These are phyloP conservation scores for Globisporangium abappressorium DNA, from an alignment of 352 stramenopile species.

Conservation along the genomic window DNA sequence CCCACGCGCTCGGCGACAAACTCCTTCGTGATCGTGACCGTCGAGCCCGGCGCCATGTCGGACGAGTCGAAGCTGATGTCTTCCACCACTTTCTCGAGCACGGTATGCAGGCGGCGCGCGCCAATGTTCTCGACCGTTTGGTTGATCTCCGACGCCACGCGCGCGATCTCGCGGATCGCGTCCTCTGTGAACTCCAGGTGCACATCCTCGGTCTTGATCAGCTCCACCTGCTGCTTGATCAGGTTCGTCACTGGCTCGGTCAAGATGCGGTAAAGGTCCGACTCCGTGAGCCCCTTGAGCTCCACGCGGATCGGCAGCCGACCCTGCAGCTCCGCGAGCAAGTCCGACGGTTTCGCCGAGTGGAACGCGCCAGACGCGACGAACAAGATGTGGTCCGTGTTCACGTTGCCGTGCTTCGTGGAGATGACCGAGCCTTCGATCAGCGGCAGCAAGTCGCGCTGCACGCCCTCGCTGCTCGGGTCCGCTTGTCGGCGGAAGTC, in stretches of 20 bases:
- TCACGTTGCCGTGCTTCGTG: slow-evolving; percentile 99
- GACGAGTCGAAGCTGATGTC: slow-evolving; percentile 98
- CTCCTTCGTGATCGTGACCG: slow-evolving; percentile 92
- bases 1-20: slow-evolving; percentile 93
- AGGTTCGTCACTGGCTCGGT: slow-evolving; percentile 99
- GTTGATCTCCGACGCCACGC: slow-evolving; percentile 94
- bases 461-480: slow-evolving; percentile 97
- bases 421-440: slow-evolving; percentile 98
- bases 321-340: slow-evolving; percentile 98
- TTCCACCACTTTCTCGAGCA: slow-evolving; percentile 98
- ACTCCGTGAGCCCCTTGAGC: slow-evolving; percentile 97
- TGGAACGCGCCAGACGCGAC: slow-evolving; percentile 98
- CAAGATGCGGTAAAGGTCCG: slow-evolving; percentile 98
- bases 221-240: slow-evolving; percentile 96
- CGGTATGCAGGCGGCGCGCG: slow-evolving; percentile 96
- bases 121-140: slow-evolving; percentile 99
- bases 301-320: slow-evolving; percentile 98
- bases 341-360: slow-evolving; percentile 96
- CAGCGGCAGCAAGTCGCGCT: slow-evolving; percentile 97
- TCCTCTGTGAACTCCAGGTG: slow-evolving; percentile 96
- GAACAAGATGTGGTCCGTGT: slow-evolving; percentile 99
- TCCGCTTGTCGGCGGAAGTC: slow-evolving; percentile 93
- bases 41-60: slow-evolving; percentile 81
- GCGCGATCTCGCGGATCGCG: slow-evolving; percentile 96
- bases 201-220: slow-evolving; percentile 97